Conservation (phyloP, 2,329 filamentous ascomycete species). For the Fonsecaea erecta region DNA sequence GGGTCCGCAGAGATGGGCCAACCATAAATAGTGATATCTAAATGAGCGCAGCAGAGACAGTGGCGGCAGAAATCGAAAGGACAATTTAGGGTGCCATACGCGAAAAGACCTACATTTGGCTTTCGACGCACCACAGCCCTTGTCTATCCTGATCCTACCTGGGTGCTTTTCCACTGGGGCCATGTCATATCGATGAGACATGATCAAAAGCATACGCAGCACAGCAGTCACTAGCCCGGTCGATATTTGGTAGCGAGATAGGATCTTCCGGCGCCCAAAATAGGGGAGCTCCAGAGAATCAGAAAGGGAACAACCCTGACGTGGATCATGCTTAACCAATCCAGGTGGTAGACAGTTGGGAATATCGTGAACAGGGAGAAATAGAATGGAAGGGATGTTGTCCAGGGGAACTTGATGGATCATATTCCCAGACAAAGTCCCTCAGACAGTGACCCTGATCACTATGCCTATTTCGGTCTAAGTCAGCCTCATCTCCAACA, state of each 20-base stretch:
- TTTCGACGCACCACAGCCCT: neutral
- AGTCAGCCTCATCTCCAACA: conserved; percentile 1
- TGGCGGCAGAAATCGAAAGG: neutral
- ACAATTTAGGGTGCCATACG: neutral
- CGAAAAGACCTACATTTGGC: neutral
- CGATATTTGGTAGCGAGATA: neutral
- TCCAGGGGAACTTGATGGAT: neutral
- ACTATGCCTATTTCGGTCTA: conserved; percentile 4
- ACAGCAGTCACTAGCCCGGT: neutral
- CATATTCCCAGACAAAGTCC: neutral
- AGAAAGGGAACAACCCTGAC: neutral
- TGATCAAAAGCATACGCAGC: neutral
- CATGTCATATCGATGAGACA: neutral
- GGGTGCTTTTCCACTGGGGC: neutral
- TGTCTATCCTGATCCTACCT: neutral
- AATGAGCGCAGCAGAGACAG: neutral
- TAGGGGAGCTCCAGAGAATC: neutral
- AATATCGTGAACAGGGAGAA: neutral
- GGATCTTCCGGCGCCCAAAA: neutral
- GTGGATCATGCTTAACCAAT: neutral
- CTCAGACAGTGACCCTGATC: neutral
- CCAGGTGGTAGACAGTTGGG: neutral
- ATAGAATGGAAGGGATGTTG: neutral
- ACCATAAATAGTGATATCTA: neutral
- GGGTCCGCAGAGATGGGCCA: neutral